Evolutionary conservation across 208 protist species (phyloP).

Genomic region (Leishmania tropica): DNA sequence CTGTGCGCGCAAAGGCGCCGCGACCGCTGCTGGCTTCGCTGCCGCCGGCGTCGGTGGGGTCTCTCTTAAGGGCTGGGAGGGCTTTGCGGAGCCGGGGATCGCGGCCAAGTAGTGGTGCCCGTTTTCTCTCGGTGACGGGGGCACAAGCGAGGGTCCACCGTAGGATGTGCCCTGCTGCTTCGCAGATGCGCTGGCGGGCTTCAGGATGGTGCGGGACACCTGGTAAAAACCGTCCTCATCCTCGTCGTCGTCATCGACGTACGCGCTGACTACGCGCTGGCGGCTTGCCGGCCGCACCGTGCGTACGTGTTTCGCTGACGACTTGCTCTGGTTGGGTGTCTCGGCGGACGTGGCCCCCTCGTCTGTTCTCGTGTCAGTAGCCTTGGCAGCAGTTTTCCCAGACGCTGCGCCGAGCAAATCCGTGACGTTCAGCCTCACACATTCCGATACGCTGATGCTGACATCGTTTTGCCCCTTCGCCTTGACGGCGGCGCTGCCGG

Average conservation of each 20-base stretch:
- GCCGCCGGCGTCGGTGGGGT: background rate
- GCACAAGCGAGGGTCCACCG: background rate
- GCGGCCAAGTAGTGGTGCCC: background rate
- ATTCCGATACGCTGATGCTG: background rate
- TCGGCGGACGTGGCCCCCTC: background rate
- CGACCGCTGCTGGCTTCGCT: background rate
- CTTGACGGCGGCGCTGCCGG: background rate
- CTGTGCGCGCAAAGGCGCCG: background rate
- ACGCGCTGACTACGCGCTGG: conserved; percentile 17
- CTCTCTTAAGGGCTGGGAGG: background rate
- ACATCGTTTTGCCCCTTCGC: background rate
- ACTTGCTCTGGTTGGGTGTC: background rate
- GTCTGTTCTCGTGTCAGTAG: background rate
- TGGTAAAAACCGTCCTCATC: conserved; percentile 32
- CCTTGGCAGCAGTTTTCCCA: too few species aligned
- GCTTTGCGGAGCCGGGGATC: background rate
- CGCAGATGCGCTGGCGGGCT: background rate
- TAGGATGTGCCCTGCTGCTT: background rate
- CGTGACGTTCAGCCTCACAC: background rate
- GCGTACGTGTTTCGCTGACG: background rate
- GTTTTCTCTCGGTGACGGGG: background rate
- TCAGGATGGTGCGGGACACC: background rate
- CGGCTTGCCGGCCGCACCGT: conserved; percentile 4
- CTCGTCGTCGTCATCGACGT: conserved; percentile 36
- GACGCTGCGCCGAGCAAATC: background rate